These are phyloP conservation scores for Castanea sativa DNA, from an alignment of 306 rosid species.

Conservation along the genomic window DNA sequence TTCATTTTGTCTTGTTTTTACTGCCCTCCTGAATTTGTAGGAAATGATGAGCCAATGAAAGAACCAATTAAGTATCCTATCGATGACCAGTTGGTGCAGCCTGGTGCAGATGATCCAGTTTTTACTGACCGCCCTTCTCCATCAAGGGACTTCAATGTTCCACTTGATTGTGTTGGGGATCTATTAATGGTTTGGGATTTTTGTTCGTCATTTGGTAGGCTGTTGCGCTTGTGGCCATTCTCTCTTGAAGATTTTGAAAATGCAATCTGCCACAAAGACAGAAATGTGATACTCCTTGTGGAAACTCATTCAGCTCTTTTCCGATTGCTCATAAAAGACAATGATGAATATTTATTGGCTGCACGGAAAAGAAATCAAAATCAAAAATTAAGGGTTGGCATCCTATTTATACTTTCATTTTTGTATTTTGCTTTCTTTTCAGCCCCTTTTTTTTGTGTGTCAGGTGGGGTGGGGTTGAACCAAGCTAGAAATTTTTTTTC, in stretches of 20 bases:
- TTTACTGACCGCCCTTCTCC: slow-evolving; percentile 72
- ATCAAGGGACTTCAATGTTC: slow-evolving; percentile 65
- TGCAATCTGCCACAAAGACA: slow-evolving; percentile 75
- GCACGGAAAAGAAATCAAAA: slow-evolving; percentile 52
- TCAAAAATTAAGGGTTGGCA: slow-evolving; percentile 57
- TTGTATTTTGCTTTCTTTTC: slow-evolving; percentile 7
- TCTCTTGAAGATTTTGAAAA: slow-evolving; percentile 86
- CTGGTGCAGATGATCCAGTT: slow-evolving; percentile 73
- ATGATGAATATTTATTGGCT: slow-evolving; percentile 45
- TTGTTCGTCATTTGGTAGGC: slow-evolving; percentile 65
- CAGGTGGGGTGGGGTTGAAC: neutral
- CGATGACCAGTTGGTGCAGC: slow-evolving; percentile 84
- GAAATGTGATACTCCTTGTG: slow-evolving; percentile 73
- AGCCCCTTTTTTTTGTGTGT: neutral
- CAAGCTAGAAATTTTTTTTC: slow-evolving; percentile 5
- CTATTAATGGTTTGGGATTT: slow-evolving; percentile 95
- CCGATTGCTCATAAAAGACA: slow-evolving; percentile 68
- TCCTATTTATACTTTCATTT: slow-evolving; percentile 20
- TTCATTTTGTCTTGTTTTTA: neutral
- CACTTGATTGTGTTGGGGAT: slow-evolving; percentile 73
- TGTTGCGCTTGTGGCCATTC: slow-evolving; percentile 71
- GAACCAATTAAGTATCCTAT: slow-evolving; percentile 81
- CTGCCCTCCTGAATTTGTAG: slow-evolving; percentile 37
- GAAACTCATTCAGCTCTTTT: slow-evolving; percentile 85
- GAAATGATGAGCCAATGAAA: slow-evolving; percentile 37